phyloP scores from a whole-genome alignment of 352 stramenopile genomes.

The Paralagenidium karlingii region DNA sequence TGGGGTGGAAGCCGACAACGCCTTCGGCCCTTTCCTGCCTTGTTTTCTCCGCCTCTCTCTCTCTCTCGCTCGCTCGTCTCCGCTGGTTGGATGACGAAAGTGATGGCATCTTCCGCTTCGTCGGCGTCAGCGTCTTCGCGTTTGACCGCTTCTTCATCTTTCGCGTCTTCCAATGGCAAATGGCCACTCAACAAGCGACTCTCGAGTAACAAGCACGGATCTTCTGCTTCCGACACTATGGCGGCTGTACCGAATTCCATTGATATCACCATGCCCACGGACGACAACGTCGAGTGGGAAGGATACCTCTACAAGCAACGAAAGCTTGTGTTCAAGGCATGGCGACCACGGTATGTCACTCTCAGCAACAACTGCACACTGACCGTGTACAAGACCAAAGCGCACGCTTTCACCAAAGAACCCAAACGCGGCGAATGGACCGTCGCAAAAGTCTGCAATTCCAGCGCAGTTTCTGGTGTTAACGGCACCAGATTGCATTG shows the following conservation, averaged over 20 bases:
- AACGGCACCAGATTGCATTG: constrained; percentile 68
- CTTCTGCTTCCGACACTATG: no score
- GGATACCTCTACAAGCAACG: constrained; percentile 83
- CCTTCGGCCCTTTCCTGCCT: no score
- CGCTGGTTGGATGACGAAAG: no score
- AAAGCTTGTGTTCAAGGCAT: constrained; percentile 85
- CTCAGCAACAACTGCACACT: constrained; percentile 71
- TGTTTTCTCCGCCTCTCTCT: no score
- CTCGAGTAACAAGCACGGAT: no score
- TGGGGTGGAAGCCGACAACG: no score
- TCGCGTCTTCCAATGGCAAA: no score
- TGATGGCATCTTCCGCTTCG: no score
- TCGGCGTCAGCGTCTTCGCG: no score
- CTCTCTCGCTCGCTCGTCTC: no score
- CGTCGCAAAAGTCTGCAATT: constrained; percentile 70
- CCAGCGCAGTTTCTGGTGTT: constrained; percentile 66
- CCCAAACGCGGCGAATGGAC: constrained; percentile 69
- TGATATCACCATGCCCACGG: constrained; percentile 78
- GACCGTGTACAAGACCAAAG: constrained; percentile 81
- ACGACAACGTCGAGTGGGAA: constrained; percentile 79
- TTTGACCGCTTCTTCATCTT: no score
- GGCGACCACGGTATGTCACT: constrained; percentile 79
- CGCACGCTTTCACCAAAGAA: constrained; percentile 70
- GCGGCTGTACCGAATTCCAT: constrained; percentile 68
- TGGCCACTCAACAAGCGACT: no score